Base-by-base conservation (phyloP, 495 filamentous ascomycete genomes). In the Platismatia glauca region DNA sequence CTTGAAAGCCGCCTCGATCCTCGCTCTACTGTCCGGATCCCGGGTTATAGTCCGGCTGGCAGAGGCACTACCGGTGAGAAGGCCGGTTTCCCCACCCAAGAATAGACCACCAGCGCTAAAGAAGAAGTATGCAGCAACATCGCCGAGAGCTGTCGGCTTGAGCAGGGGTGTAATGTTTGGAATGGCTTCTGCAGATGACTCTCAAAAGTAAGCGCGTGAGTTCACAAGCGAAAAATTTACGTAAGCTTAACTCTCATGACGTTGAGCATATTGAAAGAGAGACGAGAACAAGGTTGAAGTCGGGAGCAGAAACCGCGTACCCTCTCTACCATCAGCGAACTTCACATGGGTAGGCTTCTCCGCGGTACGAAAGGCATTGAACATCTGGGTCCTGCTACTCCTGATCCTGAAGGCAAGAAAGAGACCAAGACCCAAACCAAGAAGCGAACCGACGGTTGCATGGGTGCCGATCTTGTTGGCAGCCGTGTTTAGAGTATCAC, bases 1-100 rank as follows among this genome's bases (percentile, higher is more conserved):
- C 60, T 79, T 73, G 60, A 87, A 89, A 0, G 86, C 86, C n/a
- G 67, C 77, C 73, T 87, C 82, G 44, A 89, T 83, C 59, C 86
- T 71, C 69, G 74, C 70, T 65, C 74, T 75, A 16, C 73, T 72
- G 57, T 83, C 82, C 0, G 82, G 75, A 69, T 89, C 84, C 24
- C 66, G 64, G 0, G 71, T 75, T 58, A 89, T 81, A 5, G 68
- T 73, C 24, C 79, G 71, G 38, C 76, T 76, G 13, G 80, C 84
- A 9, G 77, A 74, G 15, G 75, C 74, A 0, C 78, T 76, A 4
- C 86, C 86, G 0, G 76, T 78, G 46, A 86, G 66, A 38, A 87
- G 71, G 0, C 86, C 86, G 68, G 69, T 69, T 70, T 89, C 86
- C 29, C 86, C 86, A 35, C 86, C 85, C 15, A 89, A 57, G 55